Base-by-base conservation (phyloP, 306 rosid genomes). In the Carpinus viminea region DNA sequence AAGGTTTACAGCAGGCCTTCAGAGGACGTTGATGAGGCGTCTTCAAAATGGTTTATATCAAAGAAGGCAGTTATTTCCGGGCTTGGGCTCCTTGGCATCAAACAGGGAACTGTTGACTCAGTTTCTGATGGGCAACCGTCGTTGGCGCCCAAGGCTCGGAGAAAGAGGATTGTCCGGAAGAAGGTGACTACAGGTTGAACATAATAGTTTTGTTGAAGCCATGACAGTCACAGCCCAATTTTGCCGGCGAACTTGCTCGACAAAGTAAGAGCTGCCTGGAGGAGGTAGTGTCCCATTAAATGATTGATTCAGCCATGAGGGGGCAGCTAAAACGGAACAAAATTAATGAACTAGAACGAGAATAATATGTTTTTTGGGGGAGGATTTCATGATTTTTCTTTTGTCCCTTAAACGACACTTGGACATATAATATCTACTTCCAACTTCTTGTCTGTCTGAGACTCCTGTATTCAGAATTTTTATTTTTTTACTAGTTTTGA, bases 1-100 rank as follows among this genome's bases (percentile, higher is more conserved):
- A 89, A 88, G 87, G 98, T 80, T 17, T 96, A 96, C 88, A 91
- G 55, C 80, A 91, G 97, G 85, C 89, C 92, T 75, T 79, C 94
- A 59, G 91, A 91, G 82, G 86, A 79, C 75, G 84, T 72, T 28
- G 90, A 85, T 41, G 66, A 53, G 13, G 70, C 88, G 16, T 87
- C 97, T 74, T 88, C 98, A 31, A 96, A 91, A 87, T 96, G 99
- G 99, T 93, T 93, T 61, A 96, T 96, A 84, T 96, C 98, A 26
- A 96, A 91, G 91, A 91, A 91, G 51, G 91, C 96, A 26, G 76
- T 96, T 54, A 90, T 93, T 77, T 96, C 99, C 72, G 98, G 99
- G 57, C 99, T 95, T n/a, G 99, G 98, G 31, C 93, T 96, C 76
- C 90, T 93, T 26, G 99, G 99, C 78, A 90, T 96, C 84, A 96